Base-by-base conservation (phyloP, 2,329 filamentous ascomycete genomes). In the Apiospora pterosperma region DNA sequence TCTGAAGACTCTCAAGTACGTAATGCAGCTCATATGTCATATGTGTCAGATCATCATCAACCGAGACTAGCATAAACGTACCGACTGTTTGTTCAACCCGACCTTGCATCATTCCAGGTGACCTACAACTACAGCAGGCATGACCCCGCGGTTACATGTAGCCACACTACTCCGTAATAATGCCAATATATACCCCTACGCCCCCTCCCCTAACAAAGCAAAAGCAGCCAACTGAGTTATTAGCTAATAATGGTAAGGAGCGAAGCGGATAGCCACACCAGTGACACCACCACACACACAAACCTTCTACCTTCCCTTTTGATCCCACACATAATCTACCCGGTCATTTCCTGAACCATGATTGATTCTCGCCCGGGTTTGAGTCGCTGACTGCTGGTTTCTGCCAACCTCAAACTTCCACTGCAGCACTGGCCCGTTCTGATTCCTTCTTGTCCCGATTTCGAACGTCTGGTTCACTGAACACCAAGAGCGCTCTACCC, bases 261-360 rank as follows among this genome's bases (percentile, higher is more conserved):
- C 44, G 23, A 25, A 34, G 48, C 48, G 48, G 48, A 55, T 34
- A n/a, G 48, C 25, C 48, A 34, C 48, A 55, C 48, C 48, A n/a
- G n/a, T n/a, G n/a, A n/a, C n/a, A 55, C 16, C 38, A 41, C 38
- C 36, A 14, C 36, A 14, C 44, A 31, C 48, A 55, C 48, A 31
- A 55, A 55, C 48, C 48, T 55, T 55, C 48, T 19, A 55, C 48
- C 48, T 55, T 34, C 48, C 48, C 48, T 55, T 55, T 34, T 55
- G 48, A 55, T 55, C 48, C 42, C 42, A 28, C 48, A 55, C 48
- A n/a, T 31, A 34, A 55, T 19, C 28, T 34, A 34, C 48, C 21
- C 28, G 48, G 48, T 55, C 48, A 55, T 55, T 55, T 28, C 48
- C 48, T 55, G 48, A 55, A 55, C 48, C 48, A 55, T 55, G 48